Evolutionary conservation across 768 basidiomycete genomes (phyloP), one percentile per base, ranked within the genome.

Genomic region (Calocera viscosa): DNA sequence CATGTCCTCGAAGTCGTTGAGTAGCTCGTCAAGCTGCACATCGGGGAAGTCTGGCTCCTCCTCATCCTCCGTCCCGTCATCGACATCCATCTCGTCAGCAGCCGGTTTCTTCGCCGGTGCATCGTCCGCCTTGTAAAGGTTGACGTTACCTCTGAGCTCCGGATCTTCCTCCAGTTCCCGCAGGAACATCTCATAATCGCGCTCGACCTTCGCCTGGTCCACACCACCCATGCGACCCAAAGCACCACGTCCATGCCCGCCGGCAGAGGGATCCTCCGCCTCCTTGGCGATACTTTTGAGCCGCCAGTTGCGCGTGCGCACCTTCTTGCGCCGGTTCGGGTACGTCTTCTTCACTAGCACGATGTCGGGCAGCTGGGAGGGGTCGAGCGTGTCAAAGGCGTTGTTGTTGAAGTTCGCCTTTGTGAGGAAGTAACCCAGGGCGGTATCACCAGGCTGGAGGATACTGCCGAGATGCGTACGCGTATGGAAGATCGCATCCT

Each of bases 111-210:
- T 66, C 39, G 69, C 67, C 60, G 74, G 75, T 10, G 72, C 75
- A 19, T 71, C 68, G 14, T 77, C 74, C 2, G 83, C 79, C 77
- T 87, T 90, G 81, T 95, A 98, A 66, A 97, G 73, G 76, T 96
- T 94, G 71, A 98, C 87, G 10, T 84, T 84, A 3, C 82, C 81
- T 40, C 95, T 84, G 80, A 98, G 79, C 80, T 97, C 94, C 24
- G 87, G 87, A 77, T 97, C 94, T 75, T 98, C 95, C 76, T 96
- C 94, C 63, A 97, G 77, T 69, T 96, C 94, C 53, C 89, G 83
- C 76, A 98, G 78, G 84, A 99, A 99, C 64, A 91, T 70, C 79
- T 98, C 96, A 77, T 98, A 99, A 74, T 99, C 95, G 74, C 91
- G 87, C 71, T 97, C 94, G 67, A 98, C 91, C 80, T 94, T 93